These are phyloP conservation scores for Magnusiomyces clavatus DNA, from an alignment of 1,139 yeast species.

Conservation along the genomic window DNA sequence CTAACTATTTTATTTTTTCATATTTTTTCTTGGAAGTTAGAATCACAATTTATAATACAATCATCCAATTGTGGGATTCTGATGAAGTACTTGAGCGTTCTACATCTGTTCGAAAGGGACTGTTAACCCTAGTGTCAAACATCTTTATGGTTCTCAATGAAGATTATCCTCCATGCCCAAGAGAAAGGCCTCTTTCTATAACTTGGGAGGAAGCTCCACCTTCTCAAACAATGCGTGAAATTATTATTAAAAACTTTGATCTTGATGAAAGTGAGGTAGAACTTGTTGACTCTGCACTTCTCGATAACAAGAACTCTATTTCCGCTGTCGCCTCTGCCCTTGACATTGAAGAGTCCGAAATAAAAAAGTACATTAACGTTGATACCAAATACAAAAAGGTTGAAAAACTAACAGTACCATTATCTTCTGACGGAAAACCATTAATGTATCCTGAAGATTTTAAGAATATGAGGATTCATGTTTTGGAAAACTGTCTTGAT, in stretches of 20 bases:
- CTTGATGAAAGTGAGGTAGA: constrained; percentile 32
- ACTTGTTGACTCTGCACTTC: constrained; percentile 10
- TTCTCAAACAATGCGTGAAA: constrained; percentile 44
- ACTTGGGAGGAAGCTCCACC: constrained; percentile 43
- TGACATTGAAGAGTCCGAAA: constrained; percentile 2
- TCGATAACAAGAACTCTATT: background rate
- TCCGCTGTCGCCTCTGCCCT: background rate
- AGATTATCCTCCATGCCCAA: constrained; percentile 11
- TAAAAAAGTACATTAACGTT: background rate
- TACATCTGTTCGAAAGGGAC: no score
- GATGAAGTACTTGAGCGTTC: constrained; percentile 13
- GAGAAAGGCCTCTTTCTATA: constrained; percentile 19
- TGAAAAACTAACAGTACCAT: background rate
- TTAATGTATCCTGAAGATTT: constrained; percentile 31
- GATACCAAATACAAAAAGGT: constrained; percentile 3
- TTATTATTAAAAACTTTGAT: constrained; percentile 42
- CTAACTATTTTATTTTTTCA: constrained; percentile 26
- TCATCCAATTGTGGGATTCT: constrained; percentile 26
- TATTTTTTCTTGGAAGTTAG: constrained; percentile 31
- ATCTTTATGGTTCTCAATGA: constrained; percentile 21
- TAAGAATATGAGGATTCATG: constrained; percentile 33
- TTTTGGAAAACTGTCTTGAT: constrained; percentile 35
- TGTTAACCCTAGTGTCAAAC: constrained; percentile 9
- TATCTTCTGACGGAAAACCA: background rate
- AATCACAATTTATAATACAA: constrained; percentile 19